phyloP scores from a whole-genome alignment of 352 stramenopile species.

The Globisporangium nodosum region DNA sequence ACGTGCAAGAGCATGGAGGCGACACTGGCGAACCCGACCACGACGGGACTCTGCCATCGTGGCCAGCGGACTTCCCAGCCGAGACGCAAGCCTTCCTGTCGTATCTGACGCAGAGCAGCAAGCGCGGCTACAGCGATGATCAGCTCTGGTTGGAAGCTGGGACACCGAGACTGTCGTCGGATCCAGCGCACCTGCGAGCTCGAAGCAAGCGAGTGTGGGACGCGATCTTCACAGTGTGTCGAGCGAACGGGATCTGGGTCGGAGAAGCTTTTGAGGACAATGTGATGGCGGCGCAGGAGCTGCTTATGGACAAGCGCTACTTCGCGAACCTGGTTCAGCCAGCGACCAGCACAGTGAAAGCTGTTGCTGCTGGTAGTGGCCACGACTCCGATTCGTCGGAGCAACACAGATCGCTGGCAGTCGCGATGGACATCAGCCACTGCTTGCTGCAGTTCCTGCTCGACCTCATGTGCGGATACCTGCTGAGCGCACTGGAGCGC shows the following conservation, averaged over 20 bases:
- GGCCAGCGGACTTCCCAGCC: background rate
- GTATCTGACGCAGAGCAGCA: slow-evolving; percentile 6
- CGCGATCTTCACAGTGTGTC: slow-evolving; percentile 24
- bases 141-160: background rate
- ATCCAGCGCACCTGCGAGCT: background rate
- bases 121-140: slow-evolving; percentile 3
- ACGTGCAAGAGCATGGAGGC: background rate
- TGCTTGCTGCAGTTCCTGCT: slow-evolving; percentile 45
- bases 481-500: slow-evolving; percentile 52
- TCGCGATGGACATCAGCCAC: slow-evolving; percentile 16
- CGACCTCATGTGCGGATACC: slow-evolving; percentile 39
- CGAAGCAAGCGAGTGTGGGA: slow-evolving; percentile 25
- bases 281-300: slow-evolving; percentile 39
- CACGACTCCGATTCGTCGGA: background rate
- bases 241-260: slow-evolving; percentile 38
- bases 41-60: background rate
- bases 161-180: background rate
- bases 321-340: slow-evolving; percentile 10
- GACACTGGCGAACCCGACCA: background rate
- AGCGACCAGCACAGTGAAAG: background rate
- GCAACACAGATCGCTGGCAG: background rate
- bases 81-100: slow-evolving; percentile 11
- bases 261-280: slow-evolving; percentile 9
- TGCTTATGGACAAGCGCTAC: slow-evolving; percentile 19
- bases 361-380: background rate